Conservation (phyloP, 2,329 filamentous ascomycete genomes). For the Pseudocercospora fijiensis region DNA sequence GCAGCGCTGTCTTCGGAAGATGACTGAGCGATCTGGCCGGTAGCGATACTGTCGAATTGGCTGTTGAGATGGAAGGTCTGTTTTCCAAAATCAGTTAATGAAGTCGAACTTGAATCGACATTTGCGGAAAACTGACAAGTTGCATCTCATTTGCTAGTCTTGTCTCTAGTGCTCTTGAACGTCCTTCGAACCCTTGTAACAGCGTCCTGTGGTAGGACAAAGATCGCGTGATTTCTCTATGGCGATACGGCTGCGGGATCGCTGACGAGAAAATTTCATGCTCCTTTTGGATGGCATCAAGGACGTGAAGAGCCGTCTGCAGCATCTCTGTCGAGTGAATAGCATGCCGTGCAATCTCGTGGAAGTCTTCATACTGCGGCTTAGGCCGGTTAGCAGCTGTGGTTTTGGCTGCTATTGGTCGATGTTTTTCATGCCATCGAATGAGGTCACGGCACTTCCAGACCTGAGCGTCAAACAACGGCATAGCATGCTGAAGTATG, state of each 20-base stretch:
- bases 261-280: not conserved
- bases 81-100: not conserved
- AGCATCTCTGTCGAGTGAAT: conserved; percentile 11
- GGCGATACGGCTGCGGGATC: not conserved
- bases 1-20: conserved; percentile 12
- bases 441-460: conserved; percentile 9
- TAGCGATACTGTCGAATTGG: not conserved
- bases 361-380: conserved; percentile 6
- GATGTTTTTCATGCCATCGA: conserved; percentile 6
- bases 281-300: not conserved
- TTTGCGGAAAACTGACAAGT: not conserved
- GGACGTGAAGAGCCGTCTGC: not conserved
- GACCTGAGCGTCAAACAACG: not conserved
- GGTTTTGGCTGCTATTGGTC: not conserved
- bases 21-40: conserved; percentile 1
- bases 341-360: conserved; percentile 8
- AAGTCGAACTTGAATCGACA: not conserved
- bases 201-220: conserved; percentile 8
- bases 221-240: not conserved
- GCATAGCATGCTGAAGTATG: not conserved
- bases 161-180: not conserved
- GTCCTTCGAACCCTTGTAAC: conserved; percentile 5
- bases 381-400: not conserved
- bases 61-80: conserved; percentile 4
- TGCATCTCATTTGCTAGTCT: conserved; percentile 12